Conservation (phyloP, 176 grass and related monocot genomes). For the Bromus sterilis region DNA sequence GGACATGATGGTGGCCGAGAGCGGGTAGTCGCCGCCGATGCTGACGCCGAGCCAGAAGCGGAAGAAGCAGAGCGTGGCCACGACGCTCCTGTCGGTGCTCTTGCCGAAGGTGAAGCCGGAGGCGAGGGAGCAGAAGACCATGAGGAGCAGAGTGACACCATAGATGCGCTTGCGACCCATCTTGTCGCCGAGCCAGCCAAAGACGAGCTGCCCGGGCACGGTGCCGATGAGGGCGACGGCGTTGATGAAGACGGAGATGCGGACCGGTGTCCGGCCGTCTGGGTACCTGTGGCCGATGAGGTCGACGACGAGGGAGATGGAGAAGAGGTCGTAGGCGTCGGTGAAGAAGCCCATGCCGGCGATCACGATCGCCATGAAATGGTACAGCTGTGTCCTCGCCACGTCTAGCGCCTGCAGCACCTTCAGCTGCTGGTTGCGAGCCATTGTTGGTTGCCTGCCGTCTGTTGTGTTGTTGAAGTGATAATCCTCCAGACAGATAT, state of each 20-base stretch:
- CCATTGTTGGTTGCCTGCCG: background rate
- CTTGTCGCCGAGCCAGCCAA: conserved; percentile 74
- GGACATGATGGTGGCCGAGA: conserved; percentile 68
- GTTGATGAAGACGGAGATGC: background rate
- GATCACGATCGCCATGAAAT: conserved; percentile 58
- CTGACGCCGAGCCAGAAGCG: conserved; percentile 85
- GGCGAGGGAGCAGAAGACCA: conserved; percentile 62
- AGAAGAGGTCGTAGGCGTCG: conserved; percentile 79
- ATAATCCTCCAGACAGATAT: too few species aligned
- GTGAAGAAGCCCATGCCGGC: conserved; percentile 88
- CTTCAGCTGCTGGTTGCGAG: background rate
- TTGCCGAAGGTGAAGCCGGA: conserved; percentile 61
- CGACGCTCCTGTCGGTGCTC: conserved; percentile 24
- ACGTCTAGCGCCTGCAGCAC: conserved; percentile 45
- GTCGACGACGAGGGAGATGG: conserved; percentile 43
- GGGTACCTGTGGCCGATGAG: conserved; percentile 32
- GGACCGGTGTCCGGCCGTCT: background rate
- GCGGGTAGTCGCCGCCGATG: conserved; percentile 87
- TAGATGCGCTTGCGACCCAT: conserved; percentile 53
- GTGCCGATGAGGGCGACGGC: background rate
- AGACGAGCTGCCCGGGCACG: conserved; percentile 46
- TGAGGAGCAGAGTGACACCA: conserved; percentile 49
- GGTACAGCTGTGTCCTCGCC: conserved; percentile 58
- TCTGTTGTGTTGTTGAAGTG: background rate
- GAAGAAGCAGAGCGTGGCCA: conserved; percentile 83